Base-by-base conservation (phyloP, 768 basidiomycete genomes). In the Leucocoprinus leucothites region DNA sequence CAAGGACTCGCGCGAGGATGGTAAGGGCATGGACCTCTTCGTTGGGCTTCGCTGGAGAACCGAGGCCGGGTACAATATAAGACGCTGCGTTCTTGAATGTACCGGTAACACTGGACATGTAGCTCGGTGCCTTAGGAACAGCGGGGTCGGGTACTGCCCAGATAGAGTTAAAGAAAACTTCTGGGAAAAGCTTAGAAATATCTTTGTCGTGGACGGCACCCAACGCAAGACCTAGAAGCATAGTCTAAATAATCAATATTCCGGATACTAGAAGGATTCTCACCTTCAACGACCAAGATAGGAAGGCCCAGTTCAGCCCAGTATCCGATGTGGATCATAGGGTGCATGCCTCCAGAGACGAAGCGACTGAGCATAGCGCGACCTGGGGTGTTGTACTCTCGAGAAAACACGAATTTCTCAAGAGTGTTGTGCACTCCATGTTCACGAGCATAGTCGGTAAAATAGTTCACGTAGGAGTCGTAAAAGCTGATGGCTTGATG, bases 261-360 rank as follows among this genome's bases (percentile, higher is more conserved):
- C 13, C 31, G 13, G 13, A 34, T 34, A 6, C 13, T 38, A 13
- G 38, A n/a, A 9, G 38, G 38, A 38, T 11, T 6, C 16, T n/a
- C 38, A 86, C 87, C 87, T 72, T 89, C 86, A 1, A 80, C 81
- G 1, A 81, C 65, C 45, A 86, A 65, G 0, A 85, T 86, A 7
- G 80, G 76, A 18, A 85, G 54, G 2, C 64, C 72, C 57, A 87
- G 87, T 64, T 89, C 87, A 3, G 77, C 65, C 2, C 85, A 86
- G 64, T 81, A 80, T 14, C 84, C 86, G 2, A 70, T 59, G 60
- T 88, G 84, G 43, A 89, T 87, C 38, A 87, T 53, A 0, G 87
- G 82, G 60, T 90, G 87, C 3, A 89, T 25, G 7, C 86, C 62
- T 1, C 83, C 85, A 1, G 74, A 73, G 11, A 85, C 35, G 57